Percentiles rank a stretch among this genome's conserved stretches.
Evolutionary conservation across 192 early-diverging fungal genomes (phyloP).

Genomic region (Glomus cerebriforme): DNA sequence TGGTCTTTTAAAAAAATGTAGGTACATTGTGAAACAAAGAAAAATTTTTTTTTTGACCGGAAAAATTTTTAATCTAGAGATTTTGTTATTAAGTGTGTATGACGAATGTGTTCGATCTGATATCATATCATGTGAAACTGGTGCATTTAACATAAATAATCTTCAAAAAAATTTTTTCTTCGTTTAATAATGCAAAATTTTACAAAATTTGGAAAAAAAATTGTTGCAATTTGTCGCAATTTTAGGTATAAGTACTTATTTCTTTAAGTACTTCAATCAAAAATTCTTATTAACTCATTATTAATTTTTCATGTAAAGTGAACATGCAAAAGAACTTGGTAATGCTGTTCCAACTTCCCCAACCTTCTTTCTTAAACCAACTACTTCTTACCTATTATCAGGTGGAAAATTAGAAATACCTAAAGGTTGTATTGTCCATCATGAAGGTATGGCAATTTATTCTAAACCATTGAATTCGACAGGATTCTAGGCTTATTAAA

Average conservation of each 20-base stretch:
- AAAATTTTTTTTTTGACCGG: too few species aligned
- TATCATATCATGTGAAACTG: too few species aligned
- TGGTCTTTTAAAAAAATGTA: too few species aligned
- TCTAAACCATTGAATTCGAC: neutral
- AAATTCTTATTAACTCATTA: too few species aligned
- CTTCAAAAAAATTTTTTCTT: neutral
- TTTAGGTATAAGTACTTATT: too few species aligned
- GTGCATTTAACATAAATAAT: too few species aligned
- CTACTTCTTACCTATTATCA: constrained; percentile 71
- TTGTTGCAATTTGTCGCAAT: constrained; percentile 93
- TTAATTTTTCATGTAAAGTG: constrained; percentile 45
- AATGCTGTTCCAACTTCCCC: constrained; percentile 88
- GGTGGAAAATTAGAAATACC: constrained; percentile 82
- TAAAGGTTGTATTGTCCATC: constrained; percentile 74
- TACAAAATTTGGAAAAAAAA: constrained; percentile 55
- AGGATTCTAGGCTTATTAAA: neutral
- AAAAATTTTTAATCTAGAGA: too few species aligned
- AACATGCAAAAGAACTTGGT: constrained; percentile 93
- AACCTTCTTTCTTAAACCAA: constrained; percentile 94
- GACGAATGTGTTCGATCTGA: too few species aligned
- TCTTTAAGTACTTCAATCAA: too few species aligned
- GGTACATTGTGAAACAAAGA: too few species aligned
- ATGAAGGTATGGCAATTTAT: constrained; percentile 58
- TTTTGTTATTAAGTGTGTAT: too few species aligned
- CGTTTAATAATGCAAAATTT: constrained; percentile 14